Conservation (phyloP, 371 early-diverging fungal genomes). For the Circinella minor region DNA sequence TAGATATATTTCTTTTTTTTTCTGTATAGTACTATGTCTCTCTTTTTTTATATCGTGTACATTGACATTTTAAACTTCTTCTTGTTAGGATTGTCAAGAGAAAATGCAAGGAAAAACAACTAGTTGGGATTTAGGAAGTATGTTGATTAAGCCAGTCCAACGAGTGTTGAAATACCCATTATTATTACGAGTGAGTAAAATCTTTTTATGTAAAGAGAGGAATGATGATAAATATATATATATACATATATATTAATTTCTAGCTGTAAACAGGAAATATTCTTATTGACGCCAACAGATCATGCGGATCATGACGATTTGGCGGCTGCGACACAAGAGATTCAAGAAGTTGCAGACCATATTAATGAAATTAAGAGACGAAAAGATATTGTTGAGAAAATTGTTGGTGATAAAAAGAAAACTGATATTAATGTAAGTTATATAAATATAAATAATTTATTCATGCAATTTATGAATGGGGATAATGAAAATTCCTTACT, state of each 20-base stretch:
- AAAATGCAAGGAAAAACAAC: slow-evolving; percentile 64
- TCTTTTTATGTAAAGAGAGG: too few species aligned
- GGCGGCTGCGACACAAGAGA: slow-evolving; percentile 53
- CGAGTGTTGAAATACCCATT: slow-evolving; percentile 82
- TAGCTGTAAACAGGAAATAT: slow-evolving; percentile 57
- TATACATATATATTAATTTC: not conserved
- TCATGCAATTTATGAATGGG: not conserved
- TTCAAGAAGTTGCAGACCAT: slow-evolving; percentile 76
- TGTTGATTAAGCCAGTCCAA: slow-evolving; percentile 86
- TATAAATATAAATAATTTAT: not conserved
- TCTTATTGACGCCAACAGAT: slow-evolving; percentile 58
- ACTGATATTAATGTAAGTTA: slow-evolving; percentile 64
- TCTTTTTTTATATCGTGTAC: not conserved
- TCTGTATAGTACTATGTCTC: too few species aligned
- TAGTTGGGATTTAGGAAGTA: slow-evolving; percentile 77
- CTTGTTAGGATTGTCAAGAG: slow-evolving; percentile 41
- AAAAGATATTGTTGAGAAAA: slow-evolving; percentile 86
- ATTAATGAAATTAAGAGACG: slow-evolving; percentile 87
- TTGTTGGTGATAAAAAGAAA: slow-evolving; percentile 74
- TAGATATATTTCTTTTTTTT: not conserved
- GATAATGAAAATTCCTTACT: not conserved
- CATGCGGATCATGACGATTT: slow-evolving; percentile 68
- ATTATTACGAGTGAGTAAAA: slow-evolving; percentile 55
- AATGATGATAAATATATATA: too few species aligned
- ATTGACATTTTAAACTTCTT: not conserved